Base-by-base conservation (phyloP, 2,329 filamentous ascomycete genomes). In the Colletotrichum brevisporum region DNA sequence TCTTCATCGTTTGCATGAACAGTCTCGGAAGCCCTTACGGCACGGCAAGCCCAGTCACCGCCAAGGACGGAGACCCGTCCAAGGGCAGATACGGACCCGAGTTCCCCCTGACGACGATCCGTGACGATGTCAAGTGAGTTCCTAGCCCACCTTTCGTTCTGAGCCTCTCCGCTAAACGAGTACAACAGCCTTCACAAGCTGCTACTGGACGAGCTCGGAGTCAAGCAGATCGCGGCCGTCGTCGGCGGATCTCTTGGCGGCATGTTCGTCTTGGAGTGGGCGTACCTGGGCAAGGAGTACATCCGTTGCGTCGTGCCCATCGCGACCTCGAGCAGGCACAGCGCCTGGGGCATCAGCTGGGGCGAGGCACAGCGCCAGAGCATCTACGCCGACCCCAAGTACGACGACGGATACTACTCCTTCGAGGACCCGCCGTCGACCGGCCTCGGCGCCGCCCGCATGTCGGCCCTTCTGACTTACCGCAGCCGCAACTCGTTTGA, bases 311-410 rank as follows among this genome's bases (percentile, higher is more conserved):
- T 96, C 73, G 91, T 96, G 10, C 92, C 94, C 15, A 95, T 97
- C 74, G 94, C 94, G 24, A 96, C 94, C 6, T 95, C 93, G 8
- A 93, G 92, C 74, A 86, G 91, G 50, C 94, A 96, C 80, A 95
- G 93, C 75, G 94, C 94, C 5, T 97, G 94, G 94, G 92, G 94
- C 26, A 97, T 96, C 76, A 95, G 92, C 80, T 97, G 94, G 94
- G 93, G 93, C 50, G 94, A 96, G 78, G 93, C 93, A 4, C 94
- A 97, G 79, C 87, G 94, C 59, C 93, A 96, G 82, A 95, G 92
- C 86, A 98, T 99, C 78, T 99, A 98, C 82, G 95, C 94, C 47
- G 96, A 99, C 78, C 96, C 96, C 39, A 98, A 98, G 83, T 99
- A 99, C 80, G 94, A 98, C 71, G 95, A 98, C 76, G 96, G 96